A percentile compares a stretch with the other conserved stretches of the same genome.
These are phyloP conservation scores for Oenanthe javanica DNA, from an alignment of 140 eudicot genomes.

Conservation along the genomic window DNA sequence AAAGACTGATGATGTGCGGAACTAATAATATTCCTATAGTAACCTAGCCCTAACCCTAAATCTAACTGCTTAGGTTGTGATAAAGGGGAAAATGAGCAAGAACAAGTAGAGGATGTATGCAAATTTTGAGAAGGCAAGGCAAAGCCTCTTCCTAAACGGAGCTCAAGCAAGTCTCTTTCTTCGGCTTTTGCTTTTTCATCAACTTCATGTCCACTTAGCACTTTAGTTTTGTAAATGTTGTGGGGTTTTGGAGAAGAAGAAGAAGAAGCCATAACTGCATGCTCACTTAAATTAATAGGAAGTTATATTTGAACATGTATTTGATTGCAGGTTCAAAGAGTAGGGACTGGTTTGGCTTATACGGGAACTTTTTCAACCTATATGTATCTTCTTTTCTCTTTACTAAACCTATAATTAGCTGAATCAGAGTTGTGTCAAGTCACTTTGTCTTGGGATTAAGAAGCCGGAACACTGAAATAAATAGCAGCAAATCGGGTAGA, in stretches of 20 bases:
- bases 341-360: not conserved
- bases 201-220: not conserved
- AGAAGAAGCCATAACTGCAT: constrained; percentile 13
- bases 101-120: not conserved
- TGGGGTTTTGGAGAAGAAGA: constrained; percentile 5
- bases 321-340: not conserved
- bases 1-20: too few relatives aligned
- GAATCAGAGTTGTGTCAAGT: not conserved
- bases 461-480: not conserved
- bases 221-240: not conserved
- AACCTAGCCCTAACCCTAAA: constrained; percentile 4
- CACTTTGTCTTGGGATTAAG: not conserved
- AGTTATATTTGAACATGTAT: not conserved
- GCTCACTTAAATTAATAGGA: not conserved
- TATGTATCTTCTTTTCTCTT: not conserved
- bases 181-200: not conserved
- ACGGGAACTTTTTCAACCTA: not conserved
- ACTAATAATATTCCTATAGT: not conserved
- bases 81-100: not conserved
- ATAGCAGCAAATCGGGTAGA: not conserved
- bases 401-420: constrained; percentile 3
- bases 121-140: not conserved
- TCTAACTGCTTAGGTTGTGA: not conserved
- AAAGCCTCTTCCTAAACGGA: constrained; percentile 1
- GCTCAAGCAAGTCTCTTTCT: constrained; percentile 8